A percentile compares a stretch with the other conserved stretches of the same genome.
phyloP scores from a whole-genome alignment of 2,329 filamentous ascomycete genomes.

The Calonectria fujianensis region DNA sequence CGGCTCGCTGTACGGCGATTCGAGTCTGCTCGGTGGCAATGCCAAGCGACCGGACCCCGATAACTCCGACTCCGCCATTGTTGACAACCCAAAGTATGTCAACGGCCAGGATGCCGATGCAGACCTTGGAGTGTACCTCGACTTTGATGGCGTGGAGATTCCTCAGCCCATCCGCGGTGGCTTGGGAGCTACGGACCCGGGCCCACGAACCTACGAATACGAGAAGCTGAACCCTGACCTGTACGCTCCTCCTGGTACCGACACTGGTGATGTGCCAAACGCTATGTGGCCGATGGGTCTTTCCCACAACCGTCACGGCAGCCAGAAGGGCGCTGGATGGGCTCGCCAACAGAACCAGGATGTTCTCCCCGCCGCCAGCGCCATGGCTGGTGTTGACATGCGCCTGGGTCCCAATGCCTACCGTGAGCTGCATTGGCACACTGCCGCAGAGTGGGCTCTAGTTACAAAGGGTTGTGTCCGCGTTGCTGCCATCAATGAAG shows the following conservation, averaged over 20 bases:
- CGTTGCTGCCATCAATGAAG: conserved; percentile 27
- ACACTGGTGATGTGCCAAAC: conserved; percentile 26
- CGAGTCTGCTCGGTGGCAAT: conserved; percentile 63
- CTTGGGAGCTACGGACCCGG: conserved; percentile 27
- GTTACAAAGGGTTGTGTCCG: conserved; percentile 32
- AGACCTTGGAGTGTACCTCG: conserved; percentile 62
- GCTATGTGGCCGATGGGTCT: conserved; percentile 32
- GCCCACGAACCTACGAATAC: conserved; percentile 34
- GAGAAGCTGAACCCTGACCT: conserved; percentile 31
- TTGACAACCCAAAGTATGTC: conserved; percentile 64
- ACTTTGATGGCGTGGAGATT: conserved; percentile 17
- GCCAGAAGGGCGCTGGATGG: conserved; percentile 27
- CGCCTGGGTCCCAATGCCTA: conserved; percentile 21
- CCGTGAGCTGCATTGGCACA: conserved; percentile 31
- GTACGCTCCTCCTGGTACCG: conserved; percentile 25
- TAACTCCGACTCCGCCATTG: conserved; percentile 61
- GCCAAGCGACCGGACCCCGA: conserved; percentile 61
- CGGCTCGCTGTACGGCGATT: conserved; percentile 64
- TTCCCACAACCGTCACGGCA: conserved; percentile 26
- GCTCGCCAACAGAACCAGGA: conserved; percentile 30
- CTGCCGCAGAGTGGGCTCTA: conserved; percentile 23
- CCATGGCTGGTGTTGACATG: conserved; percentile 35
- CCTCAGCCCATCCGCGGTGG: conserved; percentile 30
- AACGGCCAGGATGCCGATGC: conserved; percentile 70
- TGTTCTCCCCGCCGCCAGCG: conserved; percentile 23